Evolutionary conservation across 1,284 basidiomycete genomes (phyloP), one percentile per base, ranked within the genome.

Genomic region (Acaromyces ingoldii): DNA sequence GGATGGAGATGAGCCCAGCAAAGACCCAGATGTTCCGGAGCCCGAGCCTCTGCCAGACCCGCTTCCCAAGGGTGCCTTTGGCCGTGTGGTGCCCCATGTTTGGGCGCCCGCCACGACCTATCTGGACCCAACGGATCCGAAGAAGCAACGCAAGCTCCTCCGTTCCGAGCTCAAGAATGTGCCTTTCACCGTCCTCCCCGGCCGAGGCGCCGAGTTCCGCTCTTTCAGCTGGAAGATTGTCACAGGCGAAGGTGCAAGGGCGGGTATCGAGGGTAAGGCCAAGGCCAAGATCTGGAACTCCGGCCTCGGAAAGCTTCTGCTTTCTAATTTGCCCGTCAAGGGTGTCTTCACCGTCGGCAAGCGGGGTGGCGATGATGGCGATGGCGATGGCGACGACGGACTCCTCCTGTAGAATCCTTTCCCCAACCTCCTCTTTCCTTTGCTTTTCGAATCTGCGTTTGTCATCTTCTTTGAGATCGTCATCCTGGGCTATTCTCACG

Each of bases 261-360:
- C 65, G 30, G 68, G 68, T 33, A 66, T 71, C 22, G 64, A 71
- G 41, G 68, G 68, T 1, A 57, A 41, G 11, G 60, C 60, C 36
- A 51, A 55, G 15, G 68, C 64, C 37, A 65, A 63, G 62, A 69
- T 71, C 50, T 69, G 66, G 68, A 71, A 71, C 43, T 57, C 55
- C 37, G 68, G 68, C 10, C 50, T 71, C 21, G 68, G 68, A 1
- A 34, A 52, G 25, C 44, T 71, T 44, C 49, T 64, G 47, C 56
- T 71, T 10, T 42, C 41, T 19, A 63, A 67, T 13, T 50, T 71
- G 38, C 68, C 68, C 6, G 68, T 71, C 41, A 65, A 63, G 49
- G 68, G 68, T 0, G 65, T 60, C n/a, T 71, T 71, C 46, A 55
- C 60, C 49, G 56, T 70, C 0, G 67, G 65, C 6, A 48, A 48